phyloP scores from a whole-genome alignment of 1,284 basidiomycete species.

The Spongiforma sp. region DNA sequence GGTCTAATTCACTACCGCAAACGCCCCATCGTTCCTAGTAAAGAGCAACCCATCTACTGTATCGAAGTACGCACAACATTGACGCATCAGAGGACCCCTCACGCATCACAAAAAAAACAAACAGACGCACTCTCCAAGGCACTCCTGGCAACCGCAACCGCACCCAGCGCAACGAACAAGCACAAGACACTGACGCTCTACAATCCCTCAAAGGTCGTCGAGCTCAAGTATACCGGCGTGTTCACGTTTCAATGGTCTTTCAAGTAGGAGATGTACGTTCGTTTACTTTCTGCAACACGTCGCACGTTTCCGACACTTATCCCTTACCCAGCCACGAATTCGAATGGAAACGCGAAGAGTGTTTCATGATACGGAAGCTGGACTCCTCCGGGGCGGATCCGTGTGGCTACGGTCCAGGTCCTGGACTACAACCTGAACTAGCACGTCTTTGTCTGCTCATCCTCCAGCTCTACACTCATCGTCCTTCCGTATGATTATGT shows the following conservation, averaged over 20 bases:
- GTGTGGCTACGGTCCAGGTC: slow-evolving; percentile 75
- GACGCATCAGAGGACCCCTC: too few species aligned
- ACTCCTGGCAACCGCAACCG: slow-evolving; percentile 65
- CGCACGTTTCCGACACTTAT: too few species aligned
- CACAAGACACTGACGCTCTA: slow-evolving; percentile 74
- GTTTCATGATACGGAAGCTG: slow-evolving; percentile 81
- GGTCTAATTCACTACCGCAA: slow-evolving; percentile 74
- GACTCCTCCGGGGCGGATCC: slow-evolving; percentile 76
- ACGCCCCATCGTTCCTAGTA: slow-evolving; percentile 51
- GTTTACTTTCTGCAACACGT: too few species aligned
- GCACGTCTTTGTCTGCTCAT: slow-evolving; percentile 35
- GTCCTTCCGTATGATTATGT: not conserved
- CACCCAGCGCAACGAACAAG: slow-evolving; percentile 69
- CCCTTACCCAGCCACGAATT: slow-evolving; percentile 66
- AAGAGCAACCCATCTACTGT: slow-evolving; percentile 50
- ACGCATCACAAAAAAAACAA: too few species aligned
- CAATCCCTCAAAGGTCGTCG: slow-evolving; percentile 73
- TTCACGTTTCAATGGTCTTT: slow-evolving; percentile 80
- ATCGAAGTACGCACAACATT: slow-evolving; percentile 65
- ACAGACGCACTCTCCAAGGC: slow-evolving; percentile 72
- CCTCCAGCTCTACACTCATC: not conserved
- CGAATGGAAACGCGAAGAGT: slow-evolving; percentile 84
- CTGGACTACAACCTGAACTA: slow-evolving; percentile 85
- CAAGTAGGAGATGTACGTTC: slow-evolving; percentile 82
- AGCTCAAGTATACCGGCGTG: slow-evolving; percentile 75